Evolutionary conservation across 805 yeast species (phyloP).

Genomic region (Pichia heedii): DNA sequence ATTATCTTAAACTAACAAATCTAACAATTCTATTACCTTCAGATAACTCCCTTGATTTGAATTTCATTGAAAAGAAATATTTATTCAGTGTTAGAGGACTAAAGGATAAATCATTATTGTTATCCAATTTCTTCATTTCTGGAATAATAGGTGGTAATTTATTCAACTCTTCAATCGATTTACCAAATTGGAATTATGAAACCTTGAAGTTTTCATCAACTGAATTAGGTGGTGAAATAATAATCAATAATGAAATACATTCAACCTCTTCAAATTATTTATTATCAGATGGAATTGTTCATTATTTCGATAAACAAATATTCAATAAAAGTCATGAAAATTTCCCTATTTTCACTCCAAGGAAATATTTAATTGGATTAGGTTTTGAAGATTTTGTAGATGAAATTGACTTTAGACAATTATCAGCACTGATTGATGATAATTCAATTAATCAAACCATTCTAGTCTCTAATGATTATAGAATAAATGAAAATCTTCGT

Average conservation of each 20-base stretch:
- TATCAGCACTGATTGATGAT: conserved; percentile 50
- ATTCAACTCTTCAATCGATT: conserved; percentile 8
- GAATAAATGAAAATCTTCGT: conserved; percentile 19
- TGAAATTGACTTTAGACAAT: conserved; percentile 56
- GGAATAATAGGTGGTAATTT: conserved; percentile 39
- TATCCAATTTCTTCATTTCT: conserved; percentile 30
- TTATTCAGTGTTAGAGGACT: conserved; percentile 26
- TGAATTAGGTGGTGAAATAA: conserved; percentile 27
- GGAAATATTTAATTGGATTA: conserved; percentile 50
- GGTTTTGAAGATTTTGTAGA: conserved; percentile 55
- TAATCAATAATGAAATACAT: conserved; percentile 26
- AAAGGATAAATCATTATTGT: conserved; percentile 20
- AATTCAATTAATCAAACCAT: conserved; percentile 46
- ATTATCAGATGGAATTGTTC: conserved; percentile 40
- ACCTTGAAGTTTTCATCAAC: conserved; percentile 16
- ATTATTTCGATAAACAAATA: conserved; percentile 32
- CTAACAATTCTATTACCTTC: conserved; percentile 40
- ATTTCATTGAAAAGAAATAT: conserved; percentile 39
- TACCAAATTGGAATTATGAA: conserved; percentile 23
- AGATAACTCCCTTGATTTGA: conserved; percentile 28
- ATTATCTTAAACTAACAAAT: conserved; percentile 18
- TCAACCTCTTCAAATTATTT: conserved; percentile 34
- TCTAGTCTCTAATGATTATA: conserved; percentile 36
- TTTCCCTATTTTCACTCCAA: conserved; percentile 36
- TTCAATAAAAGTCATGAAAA: conserved; percentile 11